Evolutionary conservation across 371 early-diverging fungal species (phyloP).

Genomic region (Haplosporangium sp.): DNA sequence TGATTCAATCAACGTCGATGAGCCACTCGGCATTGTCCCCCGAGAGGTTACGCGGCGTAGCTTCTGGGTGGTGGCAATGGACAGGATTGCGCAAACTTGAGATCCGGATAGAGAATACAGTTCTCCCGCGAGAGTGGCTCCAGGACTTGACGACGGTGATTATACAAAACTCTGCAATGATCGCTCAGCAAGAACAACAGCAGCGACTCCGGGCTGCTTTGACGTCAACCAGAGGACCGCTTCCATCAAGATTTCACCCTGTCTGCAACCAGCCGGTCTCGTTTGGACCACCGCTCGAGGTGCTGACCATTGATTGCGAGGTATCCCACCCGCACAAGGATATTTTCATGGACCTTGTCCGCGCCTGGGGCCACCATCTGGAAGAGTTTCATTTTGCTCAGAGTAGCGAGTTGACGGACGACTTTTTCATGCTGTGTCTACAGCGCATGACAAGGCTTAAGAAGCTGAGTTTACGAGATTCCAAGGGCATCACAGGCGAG

Average conservation of each 20-base stretch:
- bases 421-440: conserved; percentile 30
- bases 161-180: conserved; percentile 2
- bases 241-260: background rate
- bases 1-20: background rate
- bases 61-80: conserved; percentile 41
- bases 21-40: background rate
- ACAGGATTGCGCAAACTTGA: conserved; percentile 24
- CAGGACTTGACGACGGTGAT: conserved; percentile 18
- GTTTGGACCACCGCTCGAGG: conserved; percentile 27
- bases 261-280: background rate
- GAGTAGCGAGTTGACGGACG: conserved; percentile 37
- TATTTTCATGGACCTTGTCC: conserved; percentile 24
- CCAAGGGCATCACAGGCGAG: conserved; percentile 39
- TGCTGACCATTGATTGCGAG: conserved; percentile 26
- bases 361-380: conserved; percentile 20
- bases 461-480: conserved; percentile 34
- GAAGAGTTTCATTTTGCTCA: conserved; percentile 32
- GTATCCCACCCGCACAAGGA: conserved; percentile 43
- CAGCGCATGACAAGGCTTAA: conserved; percentile 24
- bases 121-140: conserved; percentile 34
- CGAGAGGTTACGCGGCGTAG: background rate
- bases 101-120: conserved; percentile 10
- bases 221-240: background rate
- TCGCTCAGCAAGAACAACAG: conserved; percentile 1
- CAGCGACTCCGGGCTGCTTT: background rate